phyloP scores from a whole-genome alignment of 225 moss, liverwort and hornwort species.

The Takakia lepidozioides region DNA sequence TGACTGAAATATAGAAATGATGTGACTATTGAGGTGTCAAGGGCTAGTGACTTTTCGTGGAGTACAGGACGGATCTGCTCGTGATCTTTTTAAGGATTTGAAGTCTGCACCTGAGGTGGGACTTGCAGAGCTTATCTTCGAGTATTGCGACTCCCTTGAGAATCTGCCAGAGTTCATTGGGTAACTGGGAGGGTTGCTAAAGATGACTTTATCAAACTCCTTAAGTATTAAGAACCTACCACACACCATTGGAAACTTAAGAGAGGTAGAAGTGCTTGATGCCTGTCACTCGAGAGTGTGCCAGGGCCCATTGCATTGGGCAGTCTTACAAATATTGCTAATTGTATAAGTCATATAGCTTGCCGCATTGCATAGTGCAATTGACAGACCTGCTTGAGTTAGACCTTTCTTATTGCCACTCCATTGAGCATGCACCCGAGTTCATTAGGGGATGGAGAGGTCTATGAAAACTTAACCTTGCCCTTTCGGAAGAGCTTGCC shows the following conservation, averaged over 20 bases:
- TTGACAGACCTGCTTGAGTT: background rate
- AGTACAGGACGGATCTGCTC: too few relatives aligned
- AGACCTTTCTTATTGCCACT: background rate
- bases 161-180: background rate
- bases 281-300: background rate
- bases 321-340: background rate
- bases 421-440: background rate
- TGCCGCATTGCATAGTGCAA: background rate
- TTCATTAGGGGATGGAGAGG: background rate
- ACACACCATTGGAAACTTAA: background rate
- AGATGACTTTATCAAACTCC: background rate
- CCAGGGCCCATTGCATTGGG: background rate
- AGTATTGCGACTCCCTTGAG: background rate
- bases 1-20: too few relatives aligned
- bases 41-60: too few relatives aligned
- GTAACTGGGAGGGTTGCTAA: background rate
- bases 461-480: background rate
- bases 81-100: too few relatives aligned
- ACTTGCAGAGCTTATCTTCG: too few relatives aligned
- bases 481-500: background rate
- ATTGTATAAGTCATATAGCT: background rate
- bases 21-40: too few relatives aligned
- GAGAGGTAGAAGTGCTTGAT: background rate
- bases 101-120: too few relatives aligned
- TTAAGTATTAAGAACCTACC: background rate